Conservation (phyloP, 176 grass and related monocot species). For the Stipa capillata region DNA sequence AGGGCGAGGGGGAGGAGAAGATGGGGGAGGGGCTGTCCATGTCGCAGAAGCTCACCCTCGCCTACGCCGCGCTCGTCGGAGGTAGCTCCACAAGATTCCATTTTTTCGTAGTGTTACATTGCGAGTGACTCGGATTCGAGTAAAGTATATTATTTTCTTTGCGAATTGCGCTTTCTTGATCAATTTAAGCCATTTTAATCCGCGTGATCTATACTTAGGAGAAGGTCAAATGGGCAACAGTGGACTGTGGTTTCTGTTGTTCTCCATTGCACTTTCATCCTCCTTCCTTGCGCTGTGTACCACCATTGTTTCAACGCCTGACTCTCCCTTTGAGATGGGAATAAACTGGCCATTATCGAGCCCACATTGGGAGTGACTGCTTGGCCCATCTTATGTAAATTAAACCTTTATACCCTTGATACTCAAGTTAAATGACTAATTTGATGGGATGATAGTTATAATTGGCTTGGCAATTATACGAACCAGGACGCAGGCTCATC, state of each 20-base stretch:
- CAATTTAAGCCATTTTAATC: neutral
- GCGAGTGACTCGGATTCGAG: neutral
- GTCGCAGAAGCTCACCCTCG: slow-evolving; percentile 93
- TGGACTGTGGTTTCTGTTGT: neutral
- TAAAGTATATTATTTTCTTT: neutral
- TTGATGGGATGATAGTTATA: neutral
- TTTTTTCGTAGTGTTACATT: neutral
- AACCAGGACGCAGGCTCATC: neutral
- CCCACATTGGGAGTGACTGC: neutral
- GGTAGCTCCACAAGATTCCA: slow-evolving; percentile 17
- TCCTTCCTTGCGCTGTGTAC: neutral
- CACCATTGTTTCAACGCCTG: neutral
- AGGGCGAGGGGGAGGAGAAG: slow-evolving; percentile 34
- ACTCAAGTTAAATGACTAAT: neutral
- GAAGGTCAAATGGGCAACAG: neutral
- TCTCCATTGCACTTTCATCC: neutral
- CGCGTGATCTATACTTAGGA: neutral
- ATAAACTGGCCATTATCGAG: neutral
- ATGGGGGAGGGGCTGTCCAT: slow-evolving; percentile 49
- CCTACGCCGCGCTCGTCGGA: slow-evolving; percentile 78
- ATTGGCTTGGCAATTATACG: neutral
- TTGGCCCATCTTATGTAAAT: neutral
- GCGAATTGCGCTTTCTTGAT: neutral
- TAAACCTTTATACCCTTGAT: neutral
- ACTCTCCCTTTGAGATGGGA: neutral